Evolutionary conservation across 2,329 filamentous ascomycete species (phyloP).

Genomic region (Colletotrichum cuscutae): DNA sequence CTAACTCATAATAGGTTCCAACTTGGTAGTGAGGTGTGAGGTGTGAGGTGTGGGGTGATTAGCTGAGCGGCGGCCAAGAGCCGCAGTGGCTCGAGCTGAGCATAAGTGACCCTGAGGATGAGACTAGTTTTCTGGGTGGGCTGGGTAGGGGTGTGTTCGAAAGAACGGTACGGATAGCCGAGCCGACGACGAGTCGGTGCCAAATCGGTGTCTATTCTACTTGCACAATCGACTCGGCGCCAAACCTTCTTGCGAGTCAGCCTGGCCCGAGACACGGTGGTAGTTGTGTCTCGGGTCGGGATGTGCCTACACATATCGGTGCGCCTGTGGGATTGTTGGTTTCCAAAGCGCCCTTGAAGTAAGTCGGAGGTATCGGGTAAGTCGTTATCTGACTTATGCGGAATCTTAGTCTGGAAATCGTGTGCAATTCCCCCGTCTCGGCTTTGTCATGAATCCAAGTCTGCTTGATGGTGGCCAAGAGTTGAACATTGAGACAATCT

Average conservation of each 20-base stretch:
- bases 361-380: not conserved
- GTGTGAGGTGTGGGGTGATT: not conserved
- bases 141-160: not conserved
- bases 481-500: not conserved
- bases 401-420: not conserved
- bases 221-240: not conserved
- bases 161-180: not conserved
- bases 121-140: not conserved
- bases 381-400: not conserved
- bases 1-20: not conserved
- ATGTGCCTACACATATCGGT: not conserved
- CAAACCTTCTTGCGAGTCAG: slow-evolving; percentile 1
- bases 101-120: not conserved
- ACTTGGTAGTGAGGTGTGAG: not conserved
- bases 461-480: not conserved
- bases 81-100: not conserved
- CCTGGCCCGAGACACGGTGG: not conserved
- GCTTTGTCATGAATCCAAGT: not conserved
- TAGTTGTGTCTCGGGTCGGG: not conserved
- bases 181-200: not conserved
- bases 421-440: not conserved
- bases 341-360: not conserved
- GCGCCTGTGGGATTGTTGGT: not conserved
- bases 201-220: not conserved
- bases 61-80: not conserved